These are phyloP conservation scores for Nicotiana noctiflora DNA, from an alignment of 257 asterid species.

Conservation along the genomic window DNA sequence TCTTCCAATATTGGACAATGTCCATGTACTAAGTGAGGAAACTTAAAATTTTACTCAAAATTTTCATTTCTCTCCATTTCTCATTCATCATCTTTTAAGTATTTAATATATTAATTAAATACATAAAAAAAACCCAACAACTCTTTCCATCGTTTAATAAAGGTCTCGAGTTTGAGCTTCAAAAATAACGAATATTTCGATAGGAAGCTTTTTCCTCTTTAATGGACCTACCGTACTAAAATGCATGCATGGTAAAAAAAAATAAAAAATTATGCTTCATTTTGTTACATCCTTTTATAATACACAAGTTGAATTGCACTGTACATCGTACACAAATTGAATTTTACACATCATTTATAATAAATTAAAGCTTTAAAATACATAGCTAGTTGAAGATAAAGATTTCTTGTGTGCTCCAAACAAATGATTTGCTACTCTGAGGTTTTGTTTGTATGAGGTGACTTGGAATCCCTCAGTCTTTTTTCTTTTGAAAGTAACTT, in stretches of 20 bases:
- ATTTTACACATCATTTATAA: neutral
- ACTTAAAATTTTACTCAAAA: too few relatives aligned
- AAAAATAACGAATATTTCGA: too few relatives aligned
- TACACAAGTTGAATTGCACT: neutral
- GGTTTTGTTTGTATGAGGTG: constrained; percentile 5
- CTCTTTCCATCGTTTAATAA: too few relatives aligned
- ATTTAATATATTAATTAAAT: too few relatives aligned
- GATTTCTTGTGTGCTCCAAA: neutral
- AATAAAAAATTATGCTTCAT: neutral
- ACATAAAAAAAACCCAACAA: too few relatives aligned
- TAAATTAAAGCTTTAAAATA: neutral
- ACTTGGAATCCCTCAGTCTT: constrained; percentile 10
- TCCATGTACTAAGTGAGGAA: too few relatives aligned
- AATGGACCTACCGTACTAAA: neutral
- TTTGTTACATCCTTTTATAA: neutral
- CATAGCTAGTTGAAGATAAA: neutral
- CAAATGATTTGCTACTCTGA: neutral
- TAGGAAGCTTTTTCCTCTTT: too few relatives aligned
- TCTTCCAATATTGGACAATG: too few relatives aligned
- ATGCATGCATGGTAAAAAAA: neutral
- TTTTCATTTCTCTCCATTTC: too few relatives aligned
- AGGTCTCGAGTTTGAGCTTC: too few relatives aligned
- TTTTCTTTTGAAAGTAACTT: constrained; percentile 20
- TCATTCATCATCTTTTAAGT: too few relatives aligned
- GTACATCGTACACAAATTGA: neutral